Evolutionary conservation across 2,329 filamentous ascomycete genomes (phyloP), one percentile per base, ranked within the genome.

Genomic region (Claviceps fusiformis): DNA sequence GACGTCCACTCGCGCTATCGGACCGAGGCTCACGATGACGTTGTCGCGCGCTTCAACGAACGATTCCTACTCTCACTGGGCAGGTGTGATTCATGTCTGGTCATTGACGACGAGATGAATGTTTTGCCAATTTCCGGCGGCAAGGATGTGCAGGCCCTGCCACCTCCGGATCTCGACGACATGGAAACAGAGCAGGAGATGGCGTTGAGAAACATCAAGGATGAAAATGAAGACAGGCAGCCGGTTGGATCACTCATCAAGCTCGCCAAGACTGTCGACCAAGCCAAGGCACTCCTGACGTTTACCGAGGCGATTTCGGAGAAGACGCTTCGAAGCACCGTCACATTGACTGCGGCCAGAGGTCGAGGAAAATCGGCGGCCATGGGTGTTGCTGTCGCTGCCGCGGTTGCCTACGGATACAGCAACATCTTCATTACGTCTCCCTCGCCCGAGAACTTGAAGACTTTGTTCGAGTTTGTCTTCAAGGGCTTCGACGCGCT

Each of bases 391-490:
- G 90, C 93, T 3, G 87, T 98, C 47, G 93, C 93, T 3, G 90
- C 93, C 3, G 95, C 95, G 1, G 81, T 98, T 48, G 92, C 93
- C 1, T 88, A 97, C 67, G 93, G 93, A 31, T 98, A 98, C 72
- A 95, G 90, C 75, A 98, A 98, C 70, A 95, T 98, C 64, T 98
- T 98, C 72, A 95, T 98, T 67, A 98, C 93, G 1, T 97, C 92
- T 1, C 92, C 92, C 0, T 96, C 89, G 58, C 93, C 93, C 0
- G 95, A 98, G 72, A 98, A 98, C 72, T 77, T 98, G 77, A 98
- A 97, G 74, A 98, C 93, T 0, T 77, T 98, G 8, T 98, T 98
- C 67, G 91, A 98, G 65, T 98, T 98, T 64, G 82, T 98, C 19
- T 96, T 98, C 78, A 97, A 96, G 70, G 93, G 91, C 0, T 98